A percentile compares a stretch with the other conserved stretches of the same genome.
phyloP scores from a whole-genome alignment of 495 filamentous ascomycete species.

The Xylaria nigripes region DNA sequence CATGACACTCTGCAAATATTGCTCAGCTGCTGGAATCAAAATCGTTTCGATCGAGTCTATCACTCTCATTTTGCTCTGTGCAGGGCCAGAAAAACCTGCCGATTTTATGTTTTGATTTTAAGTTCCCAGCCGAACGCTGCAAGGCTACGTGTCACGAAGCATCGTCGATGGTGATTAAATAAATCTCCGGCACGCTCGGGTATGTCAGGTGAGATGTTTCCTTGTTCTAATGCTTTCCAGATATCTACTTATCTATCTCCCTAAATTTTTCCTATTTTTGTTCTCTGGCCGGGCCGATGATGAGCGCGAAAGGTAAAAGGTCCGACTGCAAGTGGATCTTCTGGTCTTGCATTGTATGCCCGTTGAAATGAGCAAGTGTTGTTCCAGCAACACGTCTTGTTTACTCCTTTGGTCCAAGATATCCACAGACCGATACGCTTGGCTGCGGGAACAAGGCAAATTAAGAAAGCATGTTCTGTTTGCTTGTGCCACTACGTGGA shows the following conservation, averaged over 20 bases:
- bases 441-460: constrained; percentile 20
- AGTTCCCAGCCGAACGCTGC: not conserved
- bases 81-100: not conserved
- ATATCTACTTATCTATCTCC: not conserved
- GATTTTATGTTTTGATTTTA: not conserved
- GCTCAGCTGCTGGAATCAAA: not conserved
- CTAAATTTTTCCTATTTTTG: not conserved
- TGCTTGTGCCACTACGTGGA: constrained; percentile 24
- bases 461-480: constrained; percentile 16
- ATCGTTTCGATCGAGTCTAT: no score
- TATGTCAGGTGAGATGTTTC: not conserved
- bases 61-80: not conserved
- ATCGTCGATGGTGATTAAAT: not conserved
- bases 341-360: constrained; percentile 26
- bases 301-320: constrained; percentile 60
- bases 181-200: not conserved
- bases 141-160: not conserved
- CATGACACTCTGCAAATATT: not conserved
- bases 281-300: constrained; percentile 37
- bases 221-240: not conserved
- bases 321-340: constrained; percentile 43
- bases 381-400: constrained; percentile 15
- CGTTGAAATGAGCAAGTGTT: constrained; percentile 16
- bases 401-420: constrained; percentile 7
- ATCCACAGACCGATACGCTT: constrained; percentile 13